phyloP scores from a whole-genome alignment of 2,329 filamentous ascomycete species.

The Alternaria ventricosa region DNA sequence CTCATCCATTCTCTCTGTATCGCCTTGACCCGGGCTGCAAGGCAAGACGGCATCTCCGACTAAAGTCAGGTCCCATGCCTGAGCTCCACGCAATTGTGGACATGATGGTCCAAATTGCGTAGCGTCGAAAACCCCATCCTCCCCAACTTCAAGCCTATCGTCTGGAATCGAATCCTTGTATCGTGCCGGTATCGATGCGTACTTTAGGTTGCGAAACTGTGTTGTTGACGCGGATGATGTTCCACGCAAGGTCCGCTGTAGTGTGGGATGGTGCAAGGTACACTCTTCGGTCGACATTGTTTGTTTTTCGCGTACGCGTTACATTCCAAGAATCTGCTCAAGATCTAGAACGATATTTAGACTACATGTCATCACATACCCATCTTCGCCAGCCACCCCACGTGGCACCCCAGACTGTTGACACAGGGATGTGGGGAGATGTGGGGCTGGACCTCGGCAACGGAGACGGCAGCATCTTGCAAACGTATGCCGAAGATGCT shows the following conservation, averaged over 20 bases:
- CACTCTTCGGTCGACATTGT: not conserved
- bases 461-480: not conserved
- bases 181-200: conserved; percentile 41
- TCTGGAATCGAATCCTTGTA: conserved; percentile 39
- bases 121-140: conserved; percentile 34
- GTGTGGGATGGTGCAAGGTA: conserved; percentile 18
- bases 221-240: conserved; percentile 22
- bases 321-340: not conserved
- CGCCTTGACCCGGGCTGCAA: conserved; percentile 20
- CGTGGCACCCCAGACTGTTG: not conserved
- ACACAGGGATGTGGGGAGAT: conserved; percentile 9
- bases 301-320: not conserved
- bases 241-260: conserved; percentile 27
- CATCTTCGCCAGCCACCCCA: not conserved
- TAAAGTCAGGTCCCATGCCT: conserved; percentile 37
- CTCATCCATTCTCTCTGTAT: conserved; percentile 38
- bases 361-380: too few species aligned
- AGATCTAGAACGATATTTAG: not conserved
- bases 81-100: conserved; percentile 43
- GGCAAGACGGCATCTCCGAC: conserved; percentile 24
- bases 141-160: conserved; percentile 6
- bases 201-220: conserved; percentile 48
- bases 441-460: conserved; percentile 16
- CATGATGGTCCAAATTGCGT: conserved; percentile 47
- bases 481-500: not conserved